These are phyloP conservation scores for Sporopachydermia cereana DNA, from an alignment of 1,139 yeast genomes.

Conservation along the genomic window DNA sequence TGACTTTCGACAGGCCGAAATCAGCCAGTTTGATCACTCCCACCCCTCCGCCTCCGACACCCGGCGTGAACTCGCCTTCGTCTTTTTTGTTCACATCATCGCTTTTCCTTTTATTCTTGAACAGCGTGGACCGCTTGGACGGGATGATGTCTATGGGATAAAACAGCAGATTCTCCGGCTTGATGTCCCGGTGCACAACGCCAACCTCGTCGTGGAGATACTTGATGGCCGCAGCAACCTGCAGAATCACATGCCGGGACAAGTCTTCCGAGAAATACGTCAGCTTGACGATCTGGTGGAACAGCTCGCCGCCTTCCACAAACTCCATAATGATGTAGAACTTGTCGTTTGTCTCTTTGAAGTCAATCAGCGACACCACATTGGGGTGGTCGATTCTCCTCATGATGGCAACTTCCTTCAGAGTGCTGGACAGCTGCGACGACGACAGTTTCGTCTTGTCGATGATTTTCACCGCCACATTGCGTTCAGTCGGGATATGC, in stretches of 20 bases:
- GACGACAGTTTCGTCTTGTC: slow-evolving; percentile 40
- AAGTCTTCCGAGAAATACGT: slow-evolving; percentile 64
- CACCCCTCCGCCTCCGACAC: slow-evolving; percentile 70
- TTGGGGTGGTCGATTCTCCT: slow-evolving; percentile 43
- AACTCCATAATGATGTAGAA: slow-evolving; percentile 59
- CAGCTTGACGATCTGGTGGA: slow-evolving; percentile 63
- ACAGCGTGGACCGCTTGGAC: slow-evolving; percentile 26
- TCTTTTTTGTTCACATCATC: slow-evolving; percentile 57
- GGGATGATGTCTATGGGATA: slow-evolving; percentile 47
- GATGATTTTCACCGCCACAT: slow-evolving; percentile 60
- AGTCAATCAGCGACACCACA: slow-evolving; percentile 45
- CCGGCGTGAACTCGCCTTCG: slow-evolving; percentile 53
- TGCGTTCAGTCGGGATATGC: slow-evolving; percentile 25
- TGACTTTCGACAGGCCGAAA: slow-evolving; percentile 68
- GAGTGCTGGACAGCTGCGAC: slow-evolving; percentile 38
- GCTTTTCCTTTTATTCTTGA: slow-evolving; percentile 28
- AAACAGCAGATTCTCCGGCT: slow-evolving; percentile 66
- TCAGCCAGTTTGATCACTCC: slow-evolving; percentile 71
- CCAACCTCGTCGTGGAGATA: slow-evolving; percentile 53
- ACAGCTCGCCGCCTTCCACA: slow-evolving; percentile 68
- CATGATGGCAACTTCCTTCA: slow-evolving; percentile 62
- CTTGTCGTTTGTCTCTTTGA: slow-evolving; percentile 36
- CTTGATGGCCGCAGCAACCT: slow-evolving; percentile 51
- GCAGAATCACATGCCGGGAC: slow-evolving; percentile 55
- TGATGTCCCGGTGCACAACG: slow-evolving; percentile 67